Evolutionary conservation across 805 yeast species (phyloP).

Genomic region (Saccharomyces eubayanus): DNA sequence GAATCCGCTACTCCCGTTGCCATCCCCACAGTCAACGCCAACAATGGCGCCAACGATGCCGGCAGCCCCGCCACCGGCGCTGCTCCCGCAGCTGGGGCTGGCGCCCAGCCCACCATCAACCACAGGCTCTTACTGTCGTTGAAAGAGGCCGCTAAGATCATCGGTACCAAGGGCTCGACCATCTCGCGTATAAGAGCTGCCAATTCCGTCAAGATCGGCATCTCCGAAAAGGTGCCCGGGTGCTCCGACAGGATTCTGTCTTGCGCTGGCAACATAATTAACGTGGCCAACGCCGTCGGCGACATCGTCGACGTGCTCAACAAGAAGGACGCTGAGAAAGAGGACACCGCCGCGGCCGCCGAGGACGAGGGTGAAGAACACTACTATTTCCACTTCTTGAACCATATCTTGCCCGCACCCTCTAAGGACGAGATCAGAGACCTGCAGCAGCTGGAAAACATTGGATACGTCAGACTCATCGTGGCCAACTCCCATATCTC

Average conservation of each 20-base stretch:
- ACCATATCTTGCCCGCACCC: constrained; percentile 28
- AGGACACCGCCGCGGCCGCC: constrained; percentile 1
- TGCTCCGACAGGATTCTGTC: constrained; percentile 78
- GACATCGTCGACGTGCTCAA: constrained; percentile 48
- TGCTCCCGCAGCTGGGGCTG: neutral
- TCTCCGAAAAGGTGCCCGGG: constrained; percentile 70
- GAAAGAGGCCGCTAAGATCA: constrained; percentile 83
- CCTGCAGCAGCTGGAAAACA: constrained; percentile 17
- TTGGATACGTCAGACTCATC: constrained; percentile 49
- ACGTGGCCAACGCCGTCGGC: constrained; percentile 61
- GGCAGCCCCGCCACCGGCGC: constrained; percentile 2
- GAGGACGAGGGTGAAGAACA: constrained; percentile 22
- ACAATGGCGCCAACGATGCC: neutral
- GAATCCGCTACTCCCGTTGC: neutral
- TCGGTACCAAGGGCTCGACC: constrained; percentile 75
- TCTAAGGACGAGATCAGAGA: constrained; percentile 24
- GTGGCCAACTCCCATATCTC: constrained; percentile 85
- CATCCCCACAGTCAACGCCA: neutral
- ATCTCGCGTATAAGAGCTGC: constrained; percentile 68
- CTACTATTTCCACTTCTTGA: constrained; percentile 39
- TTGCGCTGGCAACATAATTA: constrained; percentile 62
- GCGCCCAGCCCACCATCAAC: constrained; percentile 10
- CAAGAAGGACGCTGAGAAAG: constrained; percentile 2
- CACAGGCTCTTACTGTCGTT: constrained; percentile 58
- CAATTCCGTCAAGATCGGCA: constrained; percentile 78